Evolutionary conservation across 805 yeast species (phyloP).

Genomic region (Clavispora fructus): DNA sequence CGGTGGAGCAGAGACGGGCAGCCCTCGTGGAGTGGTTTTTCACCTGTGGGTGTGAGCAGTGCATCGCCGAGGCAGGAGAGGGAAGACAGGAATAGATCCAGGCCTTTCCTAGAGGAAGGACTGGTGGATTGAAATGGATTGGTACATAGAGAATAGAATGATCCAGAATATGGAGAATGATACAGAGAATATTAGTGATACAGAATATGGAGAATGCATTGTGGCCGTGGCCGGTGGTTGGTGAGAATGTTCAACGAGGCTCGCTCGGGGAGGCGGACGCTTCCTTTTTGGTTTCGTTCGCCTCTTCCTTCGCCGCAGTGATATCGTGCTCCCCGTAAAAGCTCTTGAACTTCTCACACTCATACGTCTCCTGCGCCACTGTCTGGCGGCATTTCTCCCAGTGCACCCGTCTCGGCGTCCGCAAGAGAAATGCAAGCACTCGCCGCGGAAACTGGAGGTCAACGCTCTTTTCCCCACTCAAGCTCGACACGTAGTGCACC

Average conservation of each 20-base stretch:
- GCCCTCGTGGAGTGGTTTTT: conserved; percentile 55
- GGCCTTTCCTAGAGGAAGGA: too few relatives aligned
- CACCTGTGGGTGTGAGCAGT: conserved; percentile 47
- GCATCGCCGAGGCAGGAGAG: conserved; percentile 19
- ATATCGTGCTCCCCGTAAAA: conserved; percentile 52
- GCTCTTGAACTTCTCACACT: conserved; percentile 58
- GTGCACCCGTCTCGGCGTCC: conserved; percentile 54
- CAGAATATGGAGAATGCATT: too few relatives aligned
- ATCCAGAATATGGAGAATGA: too few relatives aligned
- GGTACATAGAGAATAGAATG: too few relatives aligned
- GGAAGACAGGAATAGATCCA: neutral
- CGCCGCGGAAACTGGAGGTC: conserved; percentile 85
- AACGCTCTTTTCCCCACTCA: conserved; percentile 33
- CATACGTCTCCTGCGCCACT: conserved; percentile 53
- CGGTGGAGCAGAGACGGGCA: conserved; percentile 35
- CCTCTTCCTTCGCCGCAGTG: neutral
- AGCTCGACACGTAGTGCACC: conserved; percentile 1
- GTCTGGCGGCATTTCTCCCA: conserved; percentile 80
- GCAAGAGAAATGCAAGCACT: conserved; percentile 61
- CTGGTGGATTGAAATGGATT: too few relatives aligned
- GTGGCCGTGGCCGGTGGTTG: too few relatives aligned
- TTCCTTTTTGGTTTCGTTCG: neutral
- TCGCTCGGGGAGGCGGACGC: too few relatives aligned
- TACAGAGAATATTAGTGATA: too few relatives aligned
- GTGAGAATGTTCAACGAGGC: too few relatives aligned